Conservation (phyloP, 768 basidiomycete genomes). For the Megacollybia marginata region DNA sequence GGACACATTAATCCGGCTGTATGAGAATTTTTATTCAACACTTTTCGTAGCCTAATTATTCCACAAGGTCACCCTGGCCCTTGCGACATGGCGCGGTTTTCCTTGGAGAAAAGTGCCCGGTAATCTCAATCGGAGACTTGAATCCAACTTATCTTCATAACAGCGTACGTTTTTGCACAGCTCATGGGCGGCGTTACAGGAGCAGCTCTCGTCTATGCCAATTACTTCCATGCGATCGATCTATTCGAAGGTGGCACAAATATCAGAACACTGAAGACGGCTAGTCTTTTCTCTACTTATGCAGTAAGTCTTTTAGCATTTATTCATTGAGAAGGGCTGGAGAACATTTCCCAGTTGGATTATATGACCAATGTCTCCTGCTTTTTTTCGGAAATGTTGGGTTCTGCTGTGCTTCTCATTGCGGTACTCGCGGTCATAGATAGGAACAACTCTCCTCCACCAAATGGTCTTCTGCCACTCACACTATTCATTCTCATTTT, state of each 20-base stretch:
- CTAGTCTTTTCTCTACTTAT: slow-evolving; percentile 51
- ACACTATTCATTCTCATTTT: slow-evolving; percentile 51
- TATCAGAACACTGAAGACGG: slow-evolving; percentile 50
- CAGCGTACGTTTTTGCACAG: slow-evolving; percentile 55
- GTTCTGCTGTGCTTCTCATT: slow-evolving; percentile 49
- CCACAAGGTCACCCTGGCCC: slow-evolving; percentile 55
- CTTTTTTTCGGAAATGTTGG: slow-evolving; percentile 52
- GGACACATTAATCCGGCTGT: slow-evolving; percentile 38
- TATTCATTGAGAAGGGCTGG: slow-evolving; percentile 1
- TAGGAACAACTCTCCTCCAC: slow-evolving; percentile 40
- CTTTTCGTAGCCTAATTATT: no score
- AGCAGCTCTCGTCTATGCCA: slow-evolving; percentile 53
- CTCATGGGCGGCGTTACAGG: slow-evolving; percentile 58
- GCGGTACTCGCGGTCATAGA: slow-evolving; percentile 50
- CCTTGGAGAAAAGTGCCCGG: slow-evolving; percentile 76
- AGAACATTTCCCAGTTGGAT: slow-evolving; percentile 16
- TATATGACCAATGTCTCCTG: slow-evolving; percentile 33
- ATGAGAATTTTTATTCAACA: slow-evolving; percentile 1
- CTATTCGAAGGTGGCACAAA: slow-evolving; percentile 50
- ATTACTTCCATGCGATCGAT: slow-evolving; percentile 65
- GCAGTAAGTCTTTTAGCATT: slow-evolving; percentile 32
- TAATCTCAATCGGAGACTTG: slow-evolving; percentile 3
- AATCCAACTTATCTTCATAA: neutral
- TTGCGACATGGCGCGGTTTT: slow-evolving; percentile 66
- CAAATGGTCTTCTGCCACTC: slow-evolving; percentile 46